Percentiles rank a stretch among this genome's conserved stretches.
phyloP scores from a whole-genome alignment of 2,329 filamentous ascomycete species.

The Didymella glomerata region DNA sequence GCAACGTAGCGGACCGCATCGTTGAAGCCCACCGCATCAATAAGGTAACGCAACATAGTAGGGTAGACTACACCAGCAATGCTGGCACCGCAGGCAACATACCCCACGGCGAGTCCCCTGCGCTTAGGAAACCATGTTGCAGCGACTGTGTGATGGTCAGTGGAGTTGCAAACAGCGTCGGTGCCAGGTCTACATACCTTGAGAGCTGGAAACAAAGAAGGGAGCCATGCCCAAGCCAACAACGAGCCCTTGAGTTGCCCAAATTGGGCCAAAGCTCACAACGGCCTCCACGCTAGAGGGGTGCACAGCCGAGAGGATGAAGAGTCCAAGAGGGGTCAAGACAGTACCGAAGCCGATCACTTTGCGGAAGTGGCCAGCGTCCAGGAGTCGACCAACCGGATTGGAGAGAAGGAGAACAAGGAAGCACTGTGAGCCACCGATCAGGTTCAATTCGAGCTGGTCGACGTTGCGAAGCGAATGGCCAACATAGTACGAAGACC shows the following conservation, averaged over 20 bases:
- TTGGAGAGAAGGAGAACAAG: conserved; percentile 57
- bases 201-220: conserved; percentile 62
- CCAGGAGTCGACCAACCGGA: conserved; percentile 58
- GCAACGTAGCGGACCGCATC: conserved; percentile 55
- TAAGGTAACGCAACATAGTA: conserved; percentile 57
- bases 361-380: conserved; percentile 55
- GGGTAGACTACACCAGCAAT: conserved; percentile 59
- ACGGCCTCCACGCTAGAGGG: conserved; percentile 47
- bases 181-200: conserved; percentile 50
- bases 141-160: conserved; percentile 52
- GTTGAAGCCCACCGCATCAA: conserved; percentile 56
- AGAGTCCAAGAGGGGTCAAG: conserved; percentile 55
- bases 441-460: conserved; percentile 56
- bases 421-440: conserved; percentile 59
- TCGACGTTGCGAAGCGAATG: conserved; percentile 53
- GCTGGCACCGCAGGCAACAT: conserved; percentile 61
- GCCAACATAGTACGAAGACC: conserved; percentile 59
- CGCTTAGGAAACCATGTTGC: conserved; percentile 60
- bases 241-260: conserved; percentile 59
- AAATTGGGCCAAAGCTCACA: conserved; percentile 55
- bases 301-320: conserved; percentile 55
- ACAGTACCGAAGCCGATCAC: conserved; percentile 55
- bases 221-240: conserved; percentile 61
- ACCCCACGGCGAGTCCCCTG: conserved; percentile 59
- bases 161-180: background rate